Evolutionary conservation across 2,329 filamentous ascomycete genomes (phyloP), one percentile per base, ranked within the genome.

Genomic region (Paecilomyces formosus): DNA sequence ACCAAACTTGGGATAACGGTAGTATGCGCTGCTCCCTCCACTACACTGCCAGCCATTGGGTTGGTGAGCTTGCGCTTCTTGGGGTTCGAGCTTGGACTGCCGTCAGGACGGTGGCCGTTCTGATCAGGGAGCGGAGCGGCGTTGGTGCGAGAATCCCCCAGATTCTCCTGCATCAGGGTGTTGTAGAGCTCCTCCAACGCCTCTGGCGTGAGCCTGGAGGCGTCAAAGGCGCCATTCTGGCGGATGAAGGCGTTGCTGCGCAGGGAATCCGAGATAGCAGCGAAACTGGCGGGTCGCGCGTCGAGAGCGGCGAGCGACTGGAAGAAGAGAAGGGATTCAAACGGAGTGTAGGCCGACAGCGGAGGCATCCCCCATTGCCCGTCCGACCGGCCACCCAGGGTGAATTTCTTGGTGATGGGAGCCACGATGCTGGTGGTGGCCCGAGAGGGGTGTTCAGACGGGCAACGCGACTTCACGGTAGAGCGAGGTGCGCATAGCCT

Each of bases 251-350:
- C 79, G 72, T 95, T 92, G 68, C 81, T 85, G 74, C 83, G 87
- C 62, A 97, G 83, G 60, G 87, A 77, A 63, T 88, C 83, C 59
- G 91, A 92, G 62, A 94, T 89, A 65, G 81, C 82, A 68, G 78
- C 77, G 76, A 95, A 94, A 71, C 83, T 85, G 61, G 80, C 73
- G 56, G 85, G 78, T 64, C 85, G 82, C 64, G 86, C 79, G 70
- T 88, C 88, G 74, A 89, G 82, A 65, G 80, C 79, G 65, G 86
- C 82, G 63, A 95, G 82, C 61, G 87, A 88, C 76, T 93, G 90
- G 78, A 94, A 93, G 69, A 96, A 83, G 65, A 94, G 84, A 62
- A 95, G 82, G 70, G 88, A 89, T 82, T 96, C 92, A 79, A 95
- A 88, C 66, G 88, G 85, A 71, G 90, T 93, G 77, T 94, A 92